Evolutionary conservation across 1,284 basidiomycete genomes (phyloP).

Genomic region (Naganishia cerealis): DNA sequence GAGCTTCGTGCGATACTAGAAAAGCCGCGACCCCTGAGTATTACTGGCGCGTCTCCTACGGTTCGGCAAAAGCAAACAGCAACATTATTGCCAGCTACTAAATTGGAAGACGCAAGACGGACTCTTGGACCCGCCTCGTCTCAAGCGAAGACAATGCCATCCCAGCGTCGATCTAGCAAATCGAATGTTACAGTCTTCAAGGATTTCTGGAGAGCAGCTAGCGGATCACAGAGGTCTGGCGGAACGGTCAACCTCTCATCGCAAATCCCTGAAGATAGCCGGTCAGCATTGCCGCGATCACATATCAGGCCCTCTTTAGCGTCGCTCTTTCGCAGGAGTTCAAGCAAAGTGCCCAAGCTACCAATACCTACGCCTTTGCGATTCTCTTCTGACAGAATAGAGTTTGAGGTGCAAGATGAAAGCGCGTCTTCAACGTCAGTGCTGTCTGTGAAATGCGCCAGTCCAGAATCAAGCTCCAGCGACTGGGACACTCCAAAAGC

Average conservation of each 20-base stretch:
- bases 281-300: not conserved
- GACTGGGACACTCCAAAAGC: slow-evolving; percentile 25
- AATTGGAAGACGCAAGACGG: not conserved
- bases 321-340: slow-evolving; percentile 24
- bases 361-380: not conserved
- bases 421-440: not conserved
- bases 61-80: not conserved
- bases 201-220: slow-evolving; percentile 11
- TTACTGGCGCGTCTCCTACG: not conserved
- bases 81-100: not conserved
- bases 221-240: slow-evolving; percentile 7
- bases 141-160: not conserved
- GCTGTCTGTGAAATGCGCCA: not conserved
- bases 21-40: not conserved
- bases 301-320: slow-evolving; percentile 18
- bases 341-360: not conserved
- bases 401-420: not conserved
- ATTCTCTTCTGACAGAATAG: not conserved
- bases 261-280: not conserved
- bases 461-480: slow-evolving; percentile 20
- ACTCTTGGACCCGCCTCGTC: not conserved
- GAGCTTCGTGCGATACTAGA: slow-evolving; percentile 28
- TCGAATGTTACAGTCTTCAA: slow-evolving; percentile 6
- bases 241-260: not conserved
- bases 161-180: slow-evolving; percentile 15